Percentiles rank a stretch among this genome's conserved stretches.
Evolutionary conservation across 1,284 basidiomycete species (phyloP).

Genomic region (Naganishia sp.): DNA sequence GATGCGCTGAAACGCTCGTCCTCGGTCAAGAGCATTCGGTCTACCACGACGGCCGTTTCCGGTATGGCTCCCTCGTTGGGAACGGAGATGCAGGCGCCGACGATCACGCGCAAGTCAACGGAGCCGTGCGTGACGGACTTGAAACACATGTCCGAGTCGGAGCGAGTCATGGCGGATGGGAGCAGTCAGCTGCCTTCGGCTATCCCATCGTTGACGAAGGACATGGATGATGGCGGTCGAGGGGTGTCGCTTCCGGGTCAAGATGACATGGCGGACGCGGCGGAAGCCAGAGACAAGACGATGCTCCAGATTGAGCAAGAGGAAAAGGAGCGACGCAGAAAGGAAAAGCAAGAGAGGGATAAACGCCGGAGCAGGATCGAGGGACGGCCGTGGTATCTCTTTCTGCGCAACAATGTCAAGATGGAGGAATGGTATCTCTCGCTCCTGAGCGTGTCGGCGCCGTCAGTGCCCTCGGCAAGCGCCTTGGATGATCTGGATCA

Average conservation of each 20-base stretch:
- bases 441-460: constrained; percentile 29
- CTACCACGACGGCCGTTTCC: constrained; percentile 2
- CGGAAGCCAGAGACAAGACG: constrained; percentile 49
- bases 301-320: constrained; percentile 50
- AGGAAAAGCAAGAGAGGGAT: constrained; percentile 56
- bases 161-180: not conserved
- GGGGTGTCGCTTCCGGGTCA: constrained; percentile 17
- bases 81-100: not conserved
- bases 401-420: constrained; percentile 76
- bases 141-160: constrained; percentile 16
- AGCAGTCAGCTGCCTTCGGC: constrained; percentile 2
- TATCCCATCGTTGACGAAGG: constrained; percentile 38
- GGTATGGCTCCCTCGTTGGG: constrained; percentile 5
- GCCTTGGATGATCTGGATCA: constrained; percentile 12
- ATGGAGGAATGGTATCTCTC: constrained; percentile 89
- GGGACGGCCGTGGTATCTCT: constrained; percentile 80
- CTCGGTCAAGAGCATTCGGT: not conserved
- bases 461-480: constrained; percentile 2
- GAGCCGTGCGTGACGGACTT: constrained; percentile 6
- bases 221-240: constrained; percentile 40
- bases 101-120: constrained; percentile 19
- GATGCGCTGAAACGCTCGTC: constrained; percentile 10
- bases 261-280: constrained; percentile 56
- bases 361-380: constrained; percentile 54
- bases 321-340: constrained; percentile 55